Percentiles rank a stretch among this genome's conserved stretches.
Conservation (phyloP, 192 early-diverging fungal genomes). For the Backusella australiensis region DNA sequence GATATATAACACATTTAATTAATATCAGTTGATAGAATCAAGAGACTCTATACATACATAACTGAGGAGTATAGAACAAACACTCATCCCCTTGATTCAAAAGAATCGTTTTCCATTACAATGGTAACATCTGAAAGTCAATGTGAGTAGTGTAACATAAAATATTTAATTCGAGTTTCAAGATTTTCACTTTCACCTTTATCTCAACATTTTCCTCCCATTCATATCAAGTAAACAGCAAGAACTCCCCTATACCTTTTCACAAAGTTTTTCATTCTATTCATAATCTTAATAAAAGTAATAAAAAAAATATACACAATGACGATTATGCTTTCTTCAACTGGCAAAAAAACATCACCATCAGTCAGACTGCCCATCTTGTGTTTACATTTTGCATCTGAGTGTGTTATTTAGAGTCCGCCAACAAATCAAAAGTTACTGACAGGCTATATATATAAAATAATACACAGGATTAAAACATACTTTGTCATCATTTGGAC, state of each 20-base stretch:
- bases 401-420: conserved; percentile 13
- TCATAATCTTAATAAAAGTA: neutral
- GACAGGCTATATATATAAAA: conserved; percentile 1
- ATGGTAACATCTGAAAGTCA: no score
- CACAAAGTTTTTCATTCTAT: neutral
- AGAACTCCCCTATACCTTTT: neutral
- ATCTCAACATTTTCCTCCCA: no score
- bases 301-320: conserved; percentile 13
- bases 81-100: no score
- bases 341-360: conserved; percentile 15
- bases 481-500: neutral
- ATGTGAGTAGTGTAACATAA: no score
- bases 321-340: conserved; percentile 21
- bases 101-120: no score
- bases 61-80: no score
- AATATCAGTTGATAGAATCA: no score
- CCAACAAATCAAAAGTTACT: neutral
- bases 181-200: no score
- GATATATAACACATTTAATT: no score
- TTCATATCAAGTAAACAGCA: no score
- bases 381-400: conserved; percentile 12
- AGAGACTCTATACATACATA: no score
- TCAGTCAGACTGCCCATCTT: conserved; percentile 25
- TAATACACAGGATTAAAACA: conserved; percentile 22
- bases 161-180: no score